Conservation (phyloP, 805 yeast genomes). For the Kluyveromyces lactis region DNA sequence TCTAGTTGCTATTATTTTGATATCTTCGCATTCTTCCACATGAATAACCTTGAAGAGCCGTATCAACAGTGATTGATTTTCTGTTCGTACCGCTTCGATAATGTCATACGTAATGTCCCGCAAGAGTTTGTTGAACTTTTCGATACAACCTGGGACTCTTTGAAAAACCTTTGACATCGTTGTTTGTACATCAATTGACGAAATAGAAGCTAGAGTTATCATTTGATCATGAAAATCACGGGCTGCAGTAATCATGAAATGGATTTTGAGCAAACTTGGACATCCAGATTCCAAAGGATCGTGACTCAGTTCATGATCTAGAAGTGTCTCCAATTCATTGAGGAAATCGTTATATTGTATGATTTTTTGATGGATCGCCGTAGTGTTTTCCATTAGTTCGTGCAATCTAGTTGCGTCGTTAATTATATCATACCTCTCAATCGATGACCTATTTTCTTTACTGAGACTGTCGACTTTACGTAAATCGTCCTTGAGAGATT, state of each 20-base stretch:
- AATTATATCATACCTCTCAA: conserved; percentile 61
- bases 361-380: conserved; percentile 55
- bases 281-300: conserved; percentile 33
- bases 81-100: conserved; percentile 65
- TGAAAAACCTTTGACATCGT: conserved; percentile 43
- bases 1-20: conserved; percentile 37
- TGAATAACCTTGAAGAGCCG: conserved; percentile 73
- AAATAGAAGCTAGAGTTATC: conserved; percentile 40
- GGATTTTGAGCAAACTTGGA: conserved; percentile 55
- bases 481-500: conserved; percentile 39
- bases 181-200: conserved; percentile 57
- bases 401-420: conserved; percentile 58
- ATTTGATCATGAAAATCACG: conserved; percentile 77
- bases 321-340: conserved; percentile 40
- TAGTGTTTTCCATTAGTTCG: conserved; percentile 65
- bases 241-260: conserved; percentile 58
- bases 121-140: conserved; percentile 56
- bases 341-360: conserved; percentile 45
- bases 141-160: conserved; percentile 31
- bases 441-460: conserved; percentile 48
- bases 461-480: conserved; percentile 40
- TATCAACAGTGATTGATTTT: conserved; percentile 58
- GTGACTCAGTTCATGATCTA: conserved; percentile 35
- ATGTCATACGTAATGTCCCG: conserved; percentile 57
- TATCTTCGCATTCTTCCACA: conserved; percentile 71